Evolutionary conservation across 1,284 basidiomycete genomes (phyloP), one percentile per base, ranked within the genome.

Genomic region (Microbotryum scabiosae): DNA sequence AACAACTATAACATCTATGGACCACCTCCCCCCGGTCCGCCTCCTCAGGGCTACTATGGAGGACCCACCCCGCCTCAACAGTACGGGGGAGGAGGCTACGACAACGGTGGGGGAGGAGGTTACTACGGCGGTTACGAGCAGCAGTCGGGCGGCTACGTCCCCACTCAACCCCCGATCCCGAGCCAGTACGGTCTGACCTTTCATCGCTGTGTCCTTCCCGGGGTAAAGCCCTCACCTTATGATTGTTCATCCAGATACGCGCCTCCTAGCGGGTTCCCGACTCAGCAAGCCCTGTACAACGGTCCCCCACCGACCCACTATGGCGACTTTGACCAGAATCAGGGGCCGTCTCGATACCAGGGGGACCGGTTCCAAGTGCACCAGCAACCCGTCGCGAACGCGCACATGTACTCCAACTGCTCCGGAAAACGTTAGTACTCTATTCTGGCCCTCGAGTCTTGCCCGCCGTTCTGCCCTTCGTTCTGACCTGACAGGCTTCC

Each of bases 381-480:
- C 56, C 54, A 41, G 2, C 49, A 54, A 36, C 64, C 64, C 26
- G 53, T 51, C 5, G 20, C 23, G 5, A 28, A 59, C 12, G 60
- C 60, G 36, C 58, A 59, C 26, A 41, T 63, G 59, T 73, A 73
- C 65, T 72, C 71, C 10, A 64, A 73, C 44, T 66, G 71, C 62
- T 60, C 67, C 18, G 72, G 72, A 16, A 65, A 64, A 43, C 59
- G 70, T 16, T 68, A 72, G 61, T 64, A 23, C 57, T 72, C 2
- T 58, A 54, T 49, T 69, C 49, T 55, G 14, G 52, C 18, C 10
- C 18, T 21, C 8, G 18, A 48, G 12, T 4, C 4, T 23, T 48
- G 10, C n/a, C 20, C 25, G 7, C 20, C 53, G 7, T 16, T 36
- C 20, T 14, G 7, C 20, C 53, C 18, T 16, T 36, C 21, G 21